Base-by-base conservation (phyloP, 352 stramenopile genomes). In the Globisporangium rhizosaccharum region DNA sequence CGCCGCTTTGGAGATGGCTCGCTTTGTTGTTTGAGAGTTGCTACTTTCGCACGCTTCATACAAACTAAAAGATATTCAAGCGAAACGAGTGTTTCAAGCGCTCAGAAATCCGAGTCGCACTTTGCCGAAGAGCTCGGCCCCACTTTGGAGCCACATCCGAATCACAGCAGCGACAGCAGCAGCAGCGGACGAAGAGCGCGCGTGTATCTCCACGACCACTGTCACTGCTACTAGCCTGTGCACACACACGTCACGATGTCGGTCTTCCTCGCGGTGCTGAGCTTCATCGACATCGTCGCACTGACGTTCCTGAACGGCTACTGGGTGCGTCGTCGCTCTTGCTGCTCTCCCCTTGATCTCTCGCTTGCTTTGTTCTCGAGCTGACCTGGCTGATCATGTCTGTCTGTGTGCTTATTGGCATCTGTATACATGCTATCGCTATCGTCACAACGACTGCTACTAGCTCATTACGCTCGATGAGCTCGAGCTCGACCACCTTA, bases 261-360 rank as follows among this genome's bases (percentile, higher is more conserved):
- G 60, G 81, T 94, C 44, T 56, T 92, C 37, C 59, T 90, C 18
- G 85, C 82, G 49, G 79, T 94, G 63, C 73, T 92, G 46, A 85
- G 72, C 67, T 94, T 94, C 70, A 69, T 90, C 45, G 75, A 88
- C 67, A 92, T 94, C 57, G 77, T 92, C 59, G 80, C 76, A 53
- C 76, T 94, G 55, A 94, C 85, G 45, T 94, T 94, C 63, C 73
- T 92, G 33, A 94, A 94, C 53, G 85, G 85, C 56, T 94, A 91
- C 64, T 94, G 82, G 82, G 83, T 94, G 41, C 56, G 79, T 76
- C 10, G 9, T n/a, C 18, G 11, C 15, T 26, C 18, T 26, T 51
- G 18, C 39, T 39, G 18, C 18, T 2, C 30, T 33, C 26, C 49
- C 6, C 17, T 20, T 2, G 18, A 46, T 23, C 41, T 20, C 30